Evolutionary conservation across 176 grass and related monocot genomes (phyloP).

Genomic region (Areca catechu): DNA sequence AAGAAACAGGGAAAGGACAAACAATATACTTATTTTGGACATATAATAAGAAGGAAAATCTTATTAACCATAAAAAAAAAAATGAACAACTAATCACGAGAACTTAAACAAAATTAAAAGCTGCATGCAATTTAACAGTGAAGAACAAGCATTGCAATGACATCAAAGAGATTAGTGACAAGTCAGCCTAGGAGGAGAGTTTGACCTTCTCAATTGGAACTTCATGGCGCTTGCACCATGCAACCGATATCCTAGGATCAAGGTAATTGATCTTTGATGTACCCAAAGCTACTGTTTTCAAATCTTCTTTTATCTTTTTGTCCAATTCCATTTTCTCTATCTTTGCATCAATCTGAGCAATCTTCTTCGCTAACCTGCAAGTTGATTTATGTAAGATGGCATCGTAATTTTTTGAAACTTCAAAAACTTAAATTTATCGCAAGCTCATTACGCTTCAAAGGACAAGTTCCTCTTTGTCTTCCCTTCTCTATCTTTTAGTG

Average conservation of each 20-base stretch:
- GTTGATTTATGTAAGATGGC: slow-evolving; percentile 23
- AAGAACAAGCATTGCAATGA: too few species aligned
- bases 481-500: slow-evolving; percentile 75
- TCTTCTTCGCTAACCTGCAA: slow-evolving; percentile 85
- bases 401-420: slow-evolving; percentile 7
- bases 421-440: slow-evolving; percentile 11
- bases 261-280: slow-evolving; percentile 99
- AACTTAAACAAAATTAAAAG: too few species aligned
- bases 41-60: too few species aligned
- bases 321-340: slow-evolving; percentile 93
- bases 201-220: slow-evolving; percentile 81
- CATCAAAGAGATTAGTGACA: too few species aligned
- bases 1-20: too few species aligned
- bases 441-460: slow-evolving; percentile 58
- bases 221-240: slow-evolving; percentile 99
- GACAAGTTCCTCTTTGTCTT: slow-evolving; percentile 71
- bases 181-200: too few species aligned
- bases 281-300: slow-evolving; percentile 86
- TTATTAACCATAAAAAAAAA: too few species aligned
- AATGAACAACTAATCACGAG: too few species aligned
- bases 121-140: too few species aligned
- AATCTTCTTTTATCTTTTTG: slow-evolving; percentile 82
- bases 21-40: too few species aligned
- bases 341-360: slow-evolving; percentile 44
- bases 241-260: slow-evolving; percentile 88